Conservation (phyloP, 2,329 filamentous ascomycete species). For the Exophiala oligosperma region DNA sequence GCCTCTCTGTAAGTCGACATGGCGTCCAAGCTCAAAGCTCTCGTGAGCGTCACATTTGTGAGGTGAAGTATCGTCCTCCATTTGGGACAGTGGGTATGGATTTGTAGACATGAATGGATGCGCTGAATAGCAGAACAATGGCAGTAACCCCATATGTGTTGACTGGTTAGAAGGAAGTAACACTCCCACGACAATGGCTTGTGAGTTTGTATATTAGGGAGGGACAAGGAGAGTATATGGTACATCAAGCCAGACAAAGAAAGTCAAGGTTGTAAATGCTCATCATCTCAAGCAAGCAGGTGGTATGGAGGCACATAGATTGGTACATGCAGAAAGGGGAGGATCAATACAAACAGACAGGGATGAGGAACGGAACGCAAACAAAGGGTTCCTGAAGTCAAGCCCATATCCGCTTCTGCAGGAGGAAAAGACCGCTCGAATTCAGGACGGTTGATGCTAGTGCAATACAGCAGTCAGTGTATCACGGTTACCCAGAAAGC, state of each 20-base stretch:
- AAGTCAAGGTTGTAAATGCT: slow-evolving; percentile 7
- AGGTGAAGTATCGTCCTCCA: slow-evolving; percentile 5
- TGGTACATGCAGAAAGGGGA: slow-evolving; percentile 9
- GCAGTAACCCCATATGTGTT: neutral
- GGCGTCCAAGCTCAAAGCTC: neutral
- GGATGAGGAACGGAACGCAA: slow-evolving; percentile 24
- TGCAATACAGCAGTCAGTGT: slow-evolving; percentile 21
- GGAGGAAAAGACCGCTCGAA: slow-evolving; percentile 10
- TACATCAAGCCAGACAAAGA: slow-evolving; percentile 4
- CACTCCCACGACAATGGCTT: neutral
- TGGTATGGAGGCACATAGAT: slow-evolving; percentile 9
- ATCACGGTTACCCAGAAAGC: slow-evolving; percentile 15
- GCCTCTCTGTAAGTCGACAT: slow-evolving; percentile 6
- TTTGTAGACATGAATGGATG: slow-evolving; percentile 4
- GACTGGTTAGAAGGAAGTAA: neutral
- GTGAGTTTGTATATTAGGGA: neutral
- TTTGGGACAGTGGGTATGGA: neutral
- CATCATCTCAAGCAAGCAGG: slow-evolving; percentile 18
- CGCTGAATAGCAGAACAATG: neutral
- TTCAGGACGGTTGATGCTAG: slow-evolving; percentile 15
- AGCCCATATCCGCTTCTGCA: slow-evolving; percentile 12
- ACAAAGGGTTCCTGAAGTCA: slow-evolving; percentile 26
- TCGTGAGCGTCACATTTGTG: slow-evolving; percentile 6
- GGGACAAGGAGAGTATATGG: slow-evolving; percentile 2
- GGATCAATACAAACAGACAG: slow-evolving; percentile 30